Conservation (phyloP, 1,139 yeast genomes). For the Candida sp. region DNA sequence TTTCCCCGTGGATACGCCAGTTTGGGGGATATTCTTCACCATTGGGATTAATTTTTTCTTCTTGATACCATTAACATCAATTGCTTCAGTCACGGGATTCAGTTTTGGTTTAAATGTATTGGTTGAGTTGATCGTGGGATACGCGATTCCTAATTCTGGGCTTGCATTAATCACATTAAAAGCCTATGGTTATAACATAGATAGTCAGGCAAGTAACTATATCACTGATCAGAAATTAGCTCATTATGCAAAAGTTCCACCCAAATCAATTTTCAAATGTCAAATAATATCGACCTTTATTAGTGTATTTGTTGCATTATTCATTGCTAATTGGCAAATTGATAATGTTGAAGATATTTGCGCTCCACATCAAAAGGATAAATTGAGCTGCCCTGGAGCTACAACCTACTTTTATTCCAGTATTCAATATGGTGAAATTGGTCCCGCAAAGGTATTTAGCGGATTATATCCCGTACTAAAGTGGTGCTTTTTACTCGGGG, state of each 20-base stretch:
- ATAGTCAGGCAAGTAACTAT: slow-evolving; percentile 33
- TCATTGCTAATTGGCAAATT: slow-evolving; percentile 28
- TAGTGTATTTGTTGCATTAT: slow-evolving; percentile 20
- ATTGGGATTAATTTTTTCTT: slow-evolving; percentile 32
- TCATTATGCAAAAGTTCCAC: slow-evolving; percentile 32
- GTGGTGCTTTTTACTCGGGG: slow-evolving; percentile 33
- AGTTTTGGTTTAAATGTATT: slow-evolving; percentile 36
- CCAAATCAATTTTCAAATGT: slow-evolving; percentile 30
- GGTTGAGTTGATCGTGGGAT: slow-evolving; percentile 38
- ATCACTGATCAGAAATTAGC: slow-evolving; percentile 34
- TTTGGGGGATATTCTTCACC: slow-evolving; percentile 35
- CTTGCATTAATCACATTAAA: slow-evolving; percentile 34
- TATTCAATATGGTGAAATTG: slow-evolving; percentile 35
- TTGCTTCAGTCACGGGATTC: slow-evolving; percentile 36
- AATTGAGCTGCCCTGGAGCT: slow-evolving; percentile 31
- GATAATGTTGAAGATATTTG: slow-evolving; percentile 23
- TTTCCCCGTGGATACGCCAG: slow-evolving; percentile 35
- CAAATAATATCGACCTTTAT: slow-evolving; percentile 28
- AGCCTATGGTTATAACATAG: slow-evolving; percentile 36
- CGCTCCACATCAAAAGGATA: slow-evolving; percentile 21
- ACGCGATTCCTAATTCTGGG: slow-evolving; percentile 37
- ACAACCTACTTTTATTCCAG: slow-evolving; percentile 29
- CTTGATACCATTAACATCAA: slow-evolving; percentile 33
- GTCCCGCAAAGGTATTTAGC: slow-evolving; percentile 30
- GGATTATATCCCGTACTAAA: slow-evolving; percentile 30